A percentile compares a stretch with the other conserved stretches of the same genome.
phyloP scores from a whole-genome alignment of 2,329 filamentous ascomycete species.

The Colletotrichum sp. region DNA sequence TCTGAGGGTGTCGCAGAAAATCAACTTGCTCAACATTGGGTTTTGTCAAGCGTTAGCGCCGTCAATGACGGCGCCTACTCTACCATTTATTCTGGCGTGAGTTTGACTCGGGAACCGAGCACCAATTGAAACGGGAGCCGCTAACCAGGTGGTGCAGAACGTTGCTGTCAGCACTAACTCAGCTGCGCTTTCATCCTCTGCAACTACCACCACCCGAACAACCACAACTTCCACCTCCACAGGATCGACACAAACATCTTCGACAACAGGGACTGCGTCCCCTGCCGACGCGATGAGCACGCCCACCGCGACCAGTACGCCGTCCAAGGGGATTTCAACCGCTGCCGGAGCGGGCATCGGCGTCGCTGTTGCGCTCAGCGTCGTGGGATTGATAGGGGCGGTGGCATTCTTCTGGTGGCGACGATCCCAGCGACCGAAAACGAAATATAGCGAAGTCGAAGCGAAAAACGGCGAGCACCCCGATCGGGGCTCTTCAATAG shows the following conservation, averaged over 20 bases:
- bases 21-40: conserved; percentile 37
- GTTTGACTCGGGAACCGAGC: neutral
- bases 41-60: conserved; percentile 33
- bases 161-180: neutral
- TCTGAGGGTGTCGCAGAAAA: conserved; percentile 11
- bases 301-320: neutral
- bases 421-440: conserved; percentile 13
- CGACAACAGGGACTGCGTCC: neutral
- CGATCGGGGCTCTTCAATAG: neutral
- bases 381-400: conserved; percentile 27
- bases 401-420: conserved; percentile 32
- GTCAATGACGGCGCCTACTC: conserved; percentile 38
- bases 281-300: neutral
- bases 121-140: neutral
- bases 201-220: neutral
- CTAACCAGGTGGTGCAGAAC: neutral
- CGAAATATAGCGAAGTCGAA: conserved; percentile 15
- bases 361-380: conserved; percentile 30
- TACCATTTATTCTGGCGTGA: conserved; percentile 34
- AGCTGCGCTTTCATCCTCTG: neutral
- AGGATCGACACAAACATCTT: neutral
- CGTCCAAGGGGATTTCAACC: conserved; percentile 27
- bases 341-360: conserved; percentile 36
- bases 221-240: neutral
- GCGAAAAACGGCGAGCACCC: neutral